Percentiles rank a stretch among this genome's conserved stretches.
Conservation (phyloP, 176 grass and related monocot genomes). For the Carex littledalei region DNA sequence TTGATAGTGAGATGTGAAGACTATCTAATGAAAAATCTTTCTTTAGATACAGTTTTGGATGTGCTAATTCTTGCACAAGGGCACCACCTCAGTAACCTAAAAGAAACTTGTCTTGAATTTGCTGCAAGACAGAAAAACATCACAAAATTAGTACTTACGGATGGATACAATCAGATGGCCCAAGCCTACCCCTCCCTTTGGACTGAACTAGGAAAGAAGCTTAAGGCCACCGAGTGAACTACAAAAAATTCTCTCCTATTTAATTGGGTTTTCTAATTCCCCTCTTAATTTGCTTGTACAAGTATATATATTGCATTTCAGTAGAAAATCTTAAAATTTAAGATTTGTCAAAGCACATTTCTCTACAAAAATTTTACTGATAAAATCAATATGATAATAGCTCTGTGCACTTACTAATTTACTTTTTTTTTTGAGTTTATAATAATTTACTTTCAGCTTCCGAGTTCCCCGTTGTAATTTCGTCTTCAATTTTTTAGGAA, state of each 20-base stretch:
- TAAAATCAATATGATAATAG: too few species aligned
- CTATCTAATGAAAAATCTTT: not conserved
- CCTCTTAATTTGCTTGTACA: too few species aligned
- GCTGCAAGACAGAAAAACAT: not conserved
- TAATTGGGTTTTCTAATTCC: not conserved
- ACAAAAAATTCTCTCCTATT: not conserved
- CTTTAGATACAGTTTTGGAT: not conserved
- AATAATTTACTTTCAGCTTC: too few species aligned
- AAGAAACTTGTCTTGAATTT: conserved; percentile 17
- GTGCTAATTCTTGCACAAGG: not conserved
- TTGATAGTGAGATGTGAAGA: conserved; percentile 29
- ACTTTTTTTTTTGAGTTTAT: too few species aligned
- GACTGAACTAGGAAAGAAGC: not conserved
- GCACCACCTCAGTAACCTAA: not conserved
- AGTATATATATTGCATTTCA: too few species aligned
- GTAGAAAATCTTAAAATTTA: too few species aligned
- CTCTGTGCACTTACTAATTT: too few species aligned
- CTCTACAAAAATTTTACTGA: too few species aligned
- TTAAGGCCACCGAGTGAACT: not conserved
- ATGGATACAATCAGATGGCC: not conserved
- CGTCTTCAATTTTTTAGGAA: too few species aligned
- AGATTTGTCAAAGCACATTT: too few species aligned
- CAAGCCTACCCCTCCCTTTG: not conserved
- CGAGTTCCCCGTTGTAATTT: too few species aligned
- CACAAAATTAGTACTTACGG: not conserved